Evolutionary conservation across 2,329 filamentous ascomycete species (phyloP).

Genomic region (Zymoseptoria pseudotritici): DNA sequence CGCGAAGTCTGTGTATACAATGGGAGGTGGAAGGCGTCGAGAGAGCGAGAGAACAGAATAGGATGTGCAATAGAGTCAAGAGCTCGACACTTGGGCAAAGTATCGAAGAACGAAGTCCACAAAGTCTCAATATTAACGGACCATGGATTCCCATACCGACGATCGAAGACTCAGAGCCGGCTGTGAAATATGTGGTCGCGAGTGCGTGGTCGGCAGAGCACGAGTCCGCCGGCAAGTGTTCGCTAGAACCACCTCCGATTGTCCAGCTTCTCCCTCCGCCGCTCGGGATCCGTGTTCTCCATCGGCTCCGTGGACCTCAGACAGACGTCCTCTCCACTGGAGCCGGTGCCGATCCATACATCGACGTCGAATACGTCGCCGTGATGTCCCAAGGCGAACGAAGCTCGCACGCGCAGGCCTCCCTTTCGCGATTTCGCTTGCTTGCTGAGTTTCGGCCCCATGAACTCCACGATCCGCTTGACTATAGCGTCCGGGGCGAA

Average conservation of each 20-base stretch:
- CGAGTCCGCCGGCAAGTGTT: too few species aligned
- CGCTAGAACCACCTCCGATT: constrained; percentile 38
- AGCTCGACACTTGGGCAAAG: too few species aligned
- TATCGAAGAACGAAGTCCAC: too few species aligned
- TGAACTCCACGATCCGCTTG: constrained; percentile 32
- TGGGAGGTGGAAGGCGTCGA: too few species aligned
- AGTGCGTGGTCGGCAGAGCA: too few species aligned
- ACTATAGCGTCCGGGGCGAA: constrained; percentile 37
- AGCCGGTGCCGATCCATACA: constrained; percentile 32
- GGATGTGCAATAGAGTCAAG: too few species aligned
- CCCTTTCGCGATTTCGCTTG: constrained; percentile 33
- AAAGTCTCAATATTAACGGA: too few species aligned
- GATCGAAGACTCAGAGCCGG: too few species aligned
- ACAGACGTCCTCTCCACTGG: constrained; percentile 30
- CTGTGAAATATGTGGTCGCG: too few species aligned
- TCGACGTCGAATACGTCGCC: constrained; percentile 42
- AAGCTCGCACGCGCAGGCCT: constrained; percentile 39
- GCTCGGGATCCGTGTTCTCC: constrained; percentile 36
- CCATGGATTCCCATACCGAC: too few species aligned
- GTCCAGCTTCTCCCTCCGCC: constrained; percentile 38
- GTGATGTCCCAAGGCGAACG: constrained; percentile 36
- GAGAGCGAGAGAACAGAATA: too few species aligned
- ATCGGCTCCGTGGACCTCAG: constrained; percentile 37
- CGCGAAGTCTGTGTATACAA: neutral
- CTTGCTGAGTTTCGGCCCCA: constrained; percentile 35